Conservation (phyloP, 2,329 filamentous ascomycete genomes). For the Neofusicoccum sp. region DNA sequence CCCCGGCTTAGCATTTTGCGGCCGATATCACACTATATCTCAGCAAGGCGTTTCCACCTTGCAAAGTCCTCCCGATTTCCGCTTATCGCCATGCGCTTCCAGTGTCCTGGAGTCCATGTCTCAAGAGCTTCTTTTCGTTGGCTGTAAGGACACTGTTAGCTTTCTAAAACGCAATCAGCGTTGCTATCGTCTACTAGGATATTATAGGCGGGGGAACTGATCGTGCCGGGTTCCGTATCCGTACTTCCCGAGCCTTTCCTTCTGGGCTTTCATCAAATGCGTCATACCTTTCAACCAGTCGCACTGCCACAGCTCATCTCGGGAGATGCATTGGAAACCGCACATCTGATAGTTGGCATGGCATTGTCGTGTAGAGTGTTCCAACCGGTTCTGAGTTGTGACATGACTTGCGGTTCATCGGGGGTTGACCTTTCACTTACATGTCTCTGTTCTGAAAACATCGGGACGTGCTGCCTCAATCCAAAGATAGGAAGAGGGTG, state of each 20-base stretch:
- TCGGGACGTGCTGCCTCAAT: too few species aligned
- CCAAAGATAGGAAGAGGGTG: too few species aligned
- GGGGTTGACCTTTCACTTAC: too few species aligned
- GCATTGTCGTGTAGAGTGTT: slow-evolving; percentile 21
- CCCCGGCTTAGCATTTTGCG: slow-evolving; percentile 51
- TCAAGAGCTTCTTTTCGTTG: not conserved
- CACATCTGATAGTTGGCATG: slow-evolving; percentile 54
- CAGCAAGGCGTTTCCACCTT: slow-evolving; percentile 52
- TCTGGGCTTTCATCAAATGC: not conserved
- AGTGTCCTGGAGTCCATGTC: slow-evolving; percentile 41
- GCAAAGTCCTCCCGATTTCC: slow-evolving; percentile 52
- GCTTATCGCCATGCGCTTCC: slow-evolving; percentile 58
- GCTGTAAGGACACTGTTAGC: slow-evolving; percentile 22
- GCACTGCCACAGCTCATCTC: slow-evolving; percentile 59
- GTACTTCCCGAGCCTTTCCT: not conserved
- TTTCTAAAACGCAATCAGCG: slow-evolving; percentile 54
- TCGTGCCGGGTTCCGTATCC: slow-evolving; percentile 53
- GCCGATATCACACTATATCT: slow-evolving; percentile 51
- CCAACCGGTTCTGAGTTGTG: too few species aligned
- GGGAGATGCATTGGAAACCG: slow-evolving; percentile 57
- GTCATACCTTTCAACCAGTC: slow-evolving; percentile 53
- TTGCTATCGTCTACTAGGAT: slow-evolving; percentile 52
- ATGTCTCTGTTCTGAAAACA: too few species aligned
- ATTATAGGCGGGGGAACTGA: slow-evolving; percentile 57
- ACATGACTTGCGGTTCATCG: too few species aligned